Conservation (phyloP, 2,329 filamentous ascomycete species). For the Penicillium sp. region DNA sequence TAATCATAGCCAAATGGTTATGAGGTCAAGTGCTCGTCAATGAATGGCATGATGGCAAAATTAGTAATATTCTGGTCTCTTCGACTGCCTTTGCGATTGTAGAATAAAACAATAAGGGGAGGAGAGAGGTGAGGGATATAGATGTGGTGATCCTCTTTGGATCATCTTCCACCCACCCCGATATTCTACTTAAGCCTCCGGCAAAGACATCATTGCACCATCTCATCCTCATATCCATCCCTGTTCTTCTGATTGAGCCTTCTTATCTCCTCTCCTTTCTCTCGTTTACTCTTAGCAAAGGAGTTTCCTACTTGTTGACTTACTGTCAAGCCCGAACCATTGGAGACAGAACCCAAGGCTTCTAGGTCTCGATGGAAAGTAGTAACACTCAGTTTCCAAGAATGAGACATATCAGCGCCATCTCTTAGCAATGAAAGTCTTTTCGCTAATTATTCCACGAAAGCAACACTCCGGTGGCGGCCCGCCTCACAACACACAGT, state of each 20-base stretch:
- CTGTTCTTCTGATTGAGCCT: neutral
- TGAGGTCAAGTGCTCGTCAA: constrained; percentile 1
- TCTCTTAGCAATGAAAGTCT: neutral
- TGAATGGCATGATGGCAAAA: neutral
- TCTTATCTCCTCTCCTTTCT: neutral
- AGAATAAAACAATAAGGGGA: neutral
- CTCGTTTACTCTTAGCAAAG: neutral
- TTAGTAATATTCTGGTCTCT: neutral
- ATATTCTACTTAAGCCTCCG: neutral
- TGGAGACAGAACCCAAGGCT: neutral
- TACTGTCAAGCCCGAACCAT: neutral
- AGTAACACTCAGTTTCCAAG: neutral
- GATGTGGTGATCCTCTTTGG: neutral
- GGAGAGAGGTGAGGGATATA: no score
- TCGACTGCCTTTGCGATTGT: neutral
- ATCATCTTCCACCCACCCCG: neutral
- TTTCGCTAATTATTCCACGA: neutral
- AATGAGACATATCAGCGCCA: neutral
- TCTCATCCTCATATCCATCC: neutral
- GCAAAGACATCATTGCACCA: neutral
- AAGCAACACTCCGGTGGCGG: constrained; percentile 10
- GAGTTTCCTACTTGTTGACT: neutral
- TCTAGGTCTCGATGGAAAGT: neutral
- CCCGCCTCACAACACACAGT: constrained; percentile 14
- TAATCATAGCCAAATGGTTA: neutral